Base-by-base conservation (phyloP, 2,329 filamentous ascomycete species). In the Fusarium sp. region DNA sequence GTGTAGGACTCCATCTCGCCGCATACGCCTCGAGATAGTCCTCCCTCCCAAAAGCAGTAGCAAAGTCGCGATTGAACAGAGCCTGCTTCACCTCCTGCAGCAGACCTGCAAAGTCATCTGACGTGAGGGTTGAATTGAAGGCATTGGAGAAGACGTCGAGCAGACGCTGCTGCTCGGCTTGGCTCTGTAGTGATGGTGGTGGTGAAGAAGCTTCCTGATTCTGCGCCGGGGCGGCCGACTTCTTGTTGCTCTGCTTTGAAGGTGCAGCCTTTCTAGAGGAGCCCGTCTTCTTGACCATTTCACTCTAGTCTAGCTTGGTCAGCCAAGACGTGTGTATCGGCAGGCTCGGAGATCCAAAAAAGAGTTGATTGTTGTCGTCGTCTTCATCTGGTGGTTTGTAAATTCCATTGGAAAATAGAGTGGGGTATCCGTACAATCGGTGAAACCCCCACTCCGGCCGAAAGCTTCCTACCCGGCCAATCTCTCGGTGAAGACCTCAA, bases 11-110 rank as follows among this genome's bases (percentile, higher is more conserved):
- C 95, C 96, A 99, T 77, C 97, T 87, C 64, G 94, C 90, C 10
- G 95, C 94, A 85, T 99, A 99, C 11, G 93, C 94, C 70, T 93
- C 90, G 20, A 98, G 88, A 77, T 92, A 89, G 52, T 93, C 90
- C 65, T 90, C 87, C 54, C 87, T 87, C 1, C 91, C 91, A 84
- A 98, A 99, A 0, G 96, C 96, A 18, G 86, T 85, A 14, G 88
- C 87, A 83, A 98, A 98, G 81, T 98, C 94, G 35, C 97, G 91
- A 68, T 93, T 92, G 81, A 93, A 98, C 10, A 99, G 87, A 73
- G 96, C 94, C 9, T 91, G 88, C 83, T 98, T 99, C 72, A 98
- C 90, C 62, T 92, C 90, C 80, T 98, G 96, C 22, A 98, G 87
- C 5, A 91, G 82, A 1, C 86, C 79, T 33, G 87, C 82, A 58